Conservation (phyloP, 2,329 filamentous ascomycete species). For the Fusarium sp. region DNA sequence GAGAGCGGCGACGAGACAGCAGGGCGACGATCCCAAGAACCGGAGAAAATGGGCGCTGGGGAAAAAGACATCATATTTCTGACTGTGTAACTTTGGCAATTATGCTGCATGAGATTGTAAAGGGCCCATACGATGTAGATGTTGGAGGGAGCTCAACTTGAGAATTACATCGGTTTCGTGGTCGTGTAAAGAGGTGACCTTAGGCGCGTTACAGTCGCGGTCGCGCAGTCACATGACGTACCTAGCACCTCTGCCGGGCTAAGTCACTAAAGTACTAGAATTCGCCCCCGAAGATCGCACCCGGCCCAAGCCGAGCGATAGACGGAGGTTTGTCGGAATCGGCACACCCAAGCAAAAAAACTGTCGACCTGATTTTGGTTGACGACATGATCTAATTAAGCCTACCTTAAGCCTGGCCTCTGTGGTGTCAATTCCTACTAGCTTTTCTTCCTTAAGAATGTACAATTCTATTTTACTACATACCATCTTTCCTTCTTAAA, state of each 20-base stretch:
- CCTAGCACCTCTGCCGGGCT: background rate
- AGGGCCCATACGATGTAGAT: background rate
- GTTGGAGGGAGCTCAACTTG: background rate
- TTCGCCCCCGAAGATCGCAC: conserved; percentile 32
- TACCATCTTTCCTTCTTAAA: conserved; percentile 19
- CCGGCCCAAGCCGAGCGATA: conserved; percentile 40
- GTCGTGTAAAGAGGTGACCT: conserved; percentile 31
- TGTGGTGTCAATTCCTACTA: conserved; percentile 1
- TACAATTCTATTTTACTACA: conserved; percentile 17
- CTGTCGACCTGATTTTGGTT: conserved; percentile 35
- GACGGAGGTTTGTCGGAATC: conserved; percentile 43
- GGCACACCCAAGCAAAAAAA: conserved; percentile 43
- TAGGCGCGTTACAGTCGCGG: conserved; percentile 39
- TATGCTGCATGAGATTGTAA: conserved; percentile 46
- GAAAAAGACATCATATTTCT: conserved; percentile 56
- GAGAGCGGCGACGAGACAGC: conserved; percentile 58
- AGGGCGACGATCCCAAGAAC: conserved; percentile 59
- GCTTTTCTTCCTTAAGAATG: conserved; percentile 36
- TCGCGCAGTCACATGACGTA: conserved; percentile 49
- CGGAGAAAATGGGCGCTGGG: conserved; percentile 56
- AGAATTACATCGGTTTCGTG: conserved; percentile 4
- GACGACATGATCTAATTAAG: conserved; percentile 41
- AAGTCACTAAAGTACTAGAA: background rate
- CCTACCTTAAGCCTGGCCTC: conserved; percentile 1
- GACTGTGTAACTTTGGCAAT: conserved; percentile 43